Percentiles rank a stretch among this genome's conserved stretches.
Conservation (phyloP, 108 stramenopile species). For the Nitzschia putrida region DNA sequence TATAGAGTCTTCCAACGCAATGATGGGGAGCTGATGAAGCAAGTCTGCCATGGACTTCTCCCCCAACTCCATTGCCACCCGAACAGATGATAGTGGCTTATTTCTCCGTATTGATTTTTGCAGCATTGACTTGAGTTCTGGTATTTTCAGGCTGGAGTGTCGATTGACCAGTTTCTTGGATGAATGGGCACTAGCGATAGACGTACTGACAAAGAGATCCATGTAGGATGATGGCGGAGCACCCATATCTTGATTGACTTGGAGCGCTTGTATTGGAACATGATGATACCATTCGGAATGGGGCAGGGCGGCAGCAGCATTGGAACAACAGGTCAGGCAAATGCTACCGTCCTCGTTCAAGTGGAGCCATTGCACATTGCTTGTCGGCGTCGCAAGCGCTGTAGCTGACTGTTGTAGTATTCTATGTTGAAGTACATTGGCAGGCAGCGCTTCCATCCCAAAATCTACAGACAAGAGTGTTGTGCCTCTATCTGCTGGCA, state of each 20-base stretch:
- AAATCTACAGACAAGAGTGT: too few relatives aligned
- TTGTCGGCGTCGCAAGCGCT: conserved; percentile 34
- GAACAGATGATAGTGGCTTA: conserved; percentile 70
- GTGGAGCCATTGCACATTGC: conserved; percentile 32
- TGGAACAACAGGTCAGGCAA: conserved; percentile 13
- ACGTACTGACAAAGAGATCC: conserved; percentile 11
- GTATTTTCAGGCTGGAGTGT: conserved; percentile 69
- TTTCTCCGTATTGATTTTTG: conserved; percentile 84
- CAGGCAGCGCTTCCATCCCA: too few relatives aligned
- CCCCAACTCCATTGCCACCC: conserved; percentile 80
- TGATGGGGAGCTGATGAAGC: conserved; percentile 85
- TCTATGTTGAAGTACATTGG: conserved; percentile 48
- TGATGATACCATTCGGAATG: neutral
- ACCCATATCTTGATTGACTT: neutral
- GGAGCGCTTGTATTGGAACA: neutral
- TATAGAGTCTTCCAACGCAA: conserved; percentile 86
- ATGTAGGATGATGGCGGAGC: neutral
- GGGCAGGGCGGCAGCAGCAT: neutral
- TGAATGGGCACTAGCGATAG: neutral
- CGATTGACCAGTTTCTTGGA: conserved; percentile 41
- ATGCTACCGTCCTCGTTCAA: conserved; percentile 17
- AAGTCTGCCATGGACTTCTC: conserved; percentile 68
- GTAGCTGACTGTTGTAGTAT: conserved; percentile 57
- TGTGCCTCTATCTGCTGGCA: too few relatives aligned
- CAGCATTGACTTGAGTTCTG: conserved; percentile 80